These are phyloP conservation scores for Skeletonema grethae DNA, from an alignment of 108 stramenopile species.

Conservation along the genomic window DNA sequence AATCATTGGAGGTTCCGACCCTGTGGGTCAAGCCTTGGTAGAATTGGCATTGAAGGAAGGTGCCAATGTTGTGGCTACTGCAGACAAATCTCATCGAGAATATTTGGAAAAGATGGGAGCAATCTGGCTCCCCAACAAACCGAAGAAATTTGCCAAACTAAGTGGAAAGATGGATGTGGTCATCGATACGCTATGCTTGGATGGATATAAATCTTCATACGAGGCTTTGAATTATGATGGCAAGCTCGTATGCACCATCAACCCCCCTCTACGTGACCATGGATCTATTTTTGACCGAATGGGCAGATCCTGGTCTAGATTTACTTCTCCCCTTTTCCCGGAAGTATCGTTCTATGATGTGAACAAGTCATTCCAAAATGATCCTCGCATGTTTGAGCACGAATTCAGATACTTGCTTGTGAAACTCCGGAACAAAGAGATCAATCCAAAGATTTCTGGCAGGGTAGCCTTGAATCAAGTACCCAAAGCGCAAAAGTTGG, in stretches of 20 bases:
- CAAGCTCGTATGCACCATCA: constrained; percentile 44
- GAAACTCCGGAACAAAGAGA: constrained; percentile 52
- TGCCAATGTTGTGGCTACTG: constrained; percentile 57
- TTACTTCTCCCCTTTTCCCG: constrained; percentile 48
- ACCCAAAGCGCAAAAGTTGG: constrained; percentile 55
- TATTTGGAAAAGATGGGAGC: constrained; percentile 55
- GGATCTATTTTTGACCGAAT: constrained; percentile 35
- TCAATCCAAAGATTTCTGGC: constrained; percentile 67
- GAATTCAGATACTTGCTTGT: constrained; percentile 58
- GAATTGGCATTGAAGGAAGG: constrained; percentile 63
- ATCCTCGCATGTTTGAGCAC: constrained; percentile 50
- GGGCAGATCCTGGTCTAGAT: constrained; percentile 33
- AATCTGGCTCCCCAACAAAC: constrained; percentile 54
- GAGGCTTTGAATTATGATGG: constrained; percentile 50
- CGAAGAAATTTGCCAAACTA: constrained; percentile 42
- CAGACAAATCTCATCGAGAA: constrained; percentile 54
- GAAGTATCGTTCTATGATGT: constrained; percentile 50
- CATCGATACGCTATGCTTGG: constrained; percentile 63
- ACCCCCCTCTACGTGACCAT: constrained; percentile 19
- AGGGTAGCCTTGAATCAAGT: constrained; percentile 61
- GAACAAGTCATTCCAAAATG: constrained; percentile 44
- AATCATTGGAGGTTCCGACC: constrained; percentile 62
- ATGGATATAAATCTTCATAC: constrained; percentile 37
- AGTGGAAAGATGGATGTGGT: constrained; percentile 71
- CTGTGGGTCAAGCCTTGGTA: constrained; percentile 61